Percentiles rank a stretch among this genome's conserved stretches.
These are phyloP conservation scores for Trypanosoma platydactyli DNA, from an alignment of 208 protist species.

Conservation along the genomic window DNA sequence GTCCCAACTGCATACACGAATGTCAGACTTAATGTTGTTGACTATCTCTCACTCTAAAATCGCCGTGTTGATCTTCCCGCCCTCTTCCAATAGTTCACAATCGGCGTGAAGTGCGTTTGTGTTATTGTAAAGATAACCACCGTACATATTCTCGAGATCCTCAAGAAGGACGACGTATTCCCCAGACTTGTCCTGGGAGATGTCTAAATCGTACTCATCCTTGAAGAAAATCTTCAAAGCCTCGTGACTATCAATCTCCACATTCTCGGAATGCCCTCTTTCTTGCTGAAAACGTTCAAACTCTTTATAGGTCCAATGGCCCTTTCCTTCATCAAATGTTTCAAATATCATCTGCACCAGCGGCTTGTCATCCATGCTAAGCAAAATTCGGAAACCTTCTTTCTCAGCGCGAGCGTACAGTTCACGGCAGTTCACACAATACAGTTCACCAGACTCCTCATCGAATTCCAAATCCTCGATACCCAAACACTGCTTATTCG, in stretches of 20 bases:
- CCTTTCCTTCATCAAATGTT: slow-evolving; percentile 49
- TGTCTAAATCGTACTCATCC: slow-evolving; percentile 75
- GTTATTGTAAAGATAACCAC: slow-evolving; percentile 78
- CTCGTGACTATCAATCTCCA: slow-evolving; percentile 34
- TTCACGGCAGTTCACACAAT: slow-evolving; percentile 68
- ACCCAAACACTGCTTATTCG: slow-evolving; percentile 60
- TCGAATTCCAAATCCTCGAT: slow-evolving; percentile 82
- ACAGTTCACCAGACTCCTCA: slow-evolving; percentile 64
- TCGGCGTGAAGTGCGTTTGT: slow-evolving; percentile 73
- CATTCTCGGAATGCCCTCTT: slow-evolving; percentile 40
- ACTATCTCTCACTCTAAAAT: slow-evolving; percentile 50
- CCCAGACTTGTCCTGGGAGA: slow-evolving; percentile 24
- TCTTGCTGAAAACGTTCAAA: slow-evolving; percentile 58
- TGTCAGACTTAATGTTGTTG: not conserved
- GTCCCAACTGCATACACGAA: too few species aligned
- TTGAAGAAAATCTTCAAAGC: slow-evolving; percentile 55
- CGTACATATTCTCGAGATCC: slow-evolving; percentile 87
- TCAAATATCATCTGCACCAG: slow-evolving; percentile 69
- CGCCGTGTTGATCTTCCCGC: slow-evolving; percentile 55
- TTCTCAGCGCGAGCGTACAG: slow-evolving; percentile 58
- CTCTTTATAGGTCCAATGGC: slow-evolving; percentile 67
- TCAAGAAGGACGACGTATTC: slow-evolving; percentile 38
- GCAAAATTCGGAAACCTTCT: slow-evolving; percentile 73
- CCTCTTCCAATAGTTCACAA: slow-evolving; percentile 56
- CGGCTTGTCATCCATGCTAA: slow-evolving; percentile 51